phyloP scores from a whole-genome alignment of 1,284 basidiomycete genomes.

The Afroboletus lepidellus region DNA sequence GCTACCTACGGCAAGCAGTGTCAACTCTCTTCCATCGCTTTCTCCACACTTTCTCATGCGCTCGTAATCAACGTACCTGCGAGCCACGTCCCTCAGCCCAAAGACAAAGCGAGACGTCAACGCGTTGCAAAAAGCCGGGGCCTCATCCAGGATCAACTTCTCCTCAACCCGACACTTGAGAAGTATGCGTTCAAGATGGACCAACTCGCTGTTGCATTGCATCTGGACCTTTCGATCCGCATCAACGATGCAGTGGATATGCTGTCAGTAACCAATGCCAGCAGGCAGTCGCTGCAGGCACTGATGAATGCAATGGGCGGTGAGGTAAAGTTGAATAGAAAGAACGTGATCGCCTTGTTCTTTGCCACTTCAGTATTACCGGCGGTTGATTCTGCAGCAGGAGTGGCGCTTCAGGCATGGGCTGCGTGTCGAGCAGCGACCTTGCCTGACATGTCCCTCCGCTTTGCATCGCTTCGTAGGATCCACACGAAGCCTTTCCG shows the following conservation, averaged over 20 bases:
- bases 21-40: constrained; percentile 35
- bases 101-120: constrained; percentile 9
- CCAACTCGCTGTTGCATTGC: constrained; percentile 41
- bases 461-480: constrained; percentile 16
- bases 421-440: constrained; percentile 36
- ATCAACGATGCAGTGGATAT: constrained; percentile 46
- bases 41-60: constrained; percentile 35
- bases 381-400: constrained; percentile 9
- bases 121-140: constrained; percentile 25
- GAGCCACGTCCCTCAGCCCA: constrained; percentile 1
- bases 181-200: constrained; percentile 48
- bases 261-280: constrained; percentile 33
- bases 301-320: constrained; percentile 42
- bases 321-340: constrained; percentile 28
- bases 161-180: constrained; percentile 27
- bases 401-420: constrained; percentile 47
- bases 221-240: constrained; percentile 39
- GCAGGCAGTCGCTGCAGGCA: constrained; percentile 37
- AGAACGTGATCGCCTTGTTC: constrained; percentile 37
- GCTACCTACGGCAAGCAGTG: constrained; percentile 38
- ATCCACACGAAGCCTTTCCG: constrained; percentile 22
- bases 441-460: constrained; percentile 18
- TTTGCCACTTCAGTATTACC: constrained; percentile 29
- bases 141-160: constrained; percentile 33
- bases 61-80: constrained; percentile 35